A percentile compares a stretch with the other conserved stretches of the same genome.
phyloP scores from a whole-genome alignment of 176 grass and related monocot species.

The Saccharum officinarum region DNA sequence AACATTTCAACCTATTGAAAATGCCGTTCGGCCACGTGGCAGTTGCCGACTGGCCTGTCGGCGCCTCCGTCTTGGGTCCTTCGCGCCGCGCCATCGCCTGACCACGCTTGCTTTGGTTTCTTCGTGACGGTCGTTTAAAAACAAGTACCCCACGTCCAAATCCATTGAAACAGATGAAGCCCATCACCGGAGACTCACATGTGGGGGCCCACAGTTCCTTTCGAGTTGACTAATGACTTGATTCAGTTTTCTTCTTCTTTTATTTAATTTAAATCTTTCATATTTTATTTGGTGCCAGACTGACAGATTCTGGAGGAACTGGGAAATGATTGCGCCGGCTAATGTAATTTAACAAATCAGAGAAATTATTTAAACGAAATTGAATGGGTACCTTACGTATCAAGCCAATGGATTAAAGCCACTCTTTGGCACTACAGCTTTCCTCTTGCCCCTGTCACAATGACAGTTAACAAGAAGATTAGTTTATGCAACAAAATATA shows the following conservation, averaged over 20 bases:
- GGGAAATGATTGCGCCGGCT: background rate
- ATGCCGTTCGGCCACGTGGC: background rate
- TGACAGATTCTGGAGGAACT: background rate
- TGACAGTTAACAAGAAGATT: background rate
- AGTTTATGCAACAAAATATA: background rate
- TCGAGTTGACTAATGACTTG: background rate
- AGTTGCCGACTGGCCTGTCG: conserved; percentile 16
- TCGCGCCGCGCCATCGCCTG: conserved; percentile 6
- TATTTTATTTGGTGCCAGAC: background rate
- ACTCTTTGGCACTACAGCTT: conserved; percentile 15
- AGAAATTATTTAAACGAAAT: background rate
- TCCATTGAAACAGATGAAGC: conserved; percentile 17
- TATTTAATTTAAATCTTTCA: background rate
- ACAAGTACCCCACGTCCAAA: background rate
- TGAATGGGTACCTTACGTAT: background rate
- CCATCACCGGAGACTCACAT: background rate
- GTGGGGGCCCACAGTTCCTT: background rate
- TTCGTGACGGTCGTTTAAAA: background rate
- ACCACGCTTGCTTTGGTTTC: background rate
- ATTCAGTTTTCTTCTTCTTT: too few relatives aligned
- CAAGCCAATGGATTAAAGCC: conserved; percentile 7
- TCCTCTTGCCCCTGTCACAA: conserved; percentile 20
- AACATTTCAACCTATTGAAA: background rate
- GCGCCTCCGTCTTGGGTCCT: background rate
- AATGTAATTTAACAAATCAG: conserved; percentile 2